A percentile compares a stretch with the other conserved stretches of the same genome.
Evolutionary conservation across 441 rosid species (phyloP).

Genomic region (Dalechampia spathulata): DNA sequence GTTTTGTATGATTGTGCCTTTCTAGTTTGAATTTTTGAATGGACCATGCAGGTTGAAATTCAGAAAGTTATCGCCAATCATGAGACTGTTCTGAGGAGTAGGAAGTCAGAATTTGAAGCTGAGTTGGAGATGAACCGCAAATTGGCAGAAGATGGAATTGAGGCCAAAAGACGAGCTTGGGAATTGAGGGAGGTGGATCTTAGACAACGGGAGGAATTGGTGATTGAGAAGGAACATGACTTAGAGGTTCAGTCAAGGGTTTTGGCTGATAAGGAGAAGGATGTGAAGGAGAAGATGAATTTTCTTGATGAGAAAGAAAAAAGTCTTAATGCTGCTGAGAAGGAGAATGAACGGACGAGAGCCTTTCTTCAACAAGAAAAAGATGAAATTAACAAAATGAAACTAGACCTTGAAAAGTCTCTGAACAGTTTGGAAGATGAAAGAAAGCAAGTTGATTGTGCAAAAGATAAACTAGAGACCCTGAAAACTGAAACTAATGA

Average conservation of each 20-base stretch:
- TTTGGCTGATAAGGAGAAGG: slow-evolving; percentile 63
- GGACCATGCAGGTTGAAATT: slow-evolving; percentile 47
- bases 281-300: slow-evolving; percentile 43
- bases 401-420: slow-evolving; percentile 56
- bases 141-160: slow-evolving; percentile 69
- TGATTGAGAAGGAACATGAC: slow-evolving; percentile 72
- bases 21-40: slow-evolving; percentile 7
- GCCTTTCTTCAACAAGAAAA: slow-evolving; percentile 45
- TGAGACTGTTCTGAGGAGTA: slow-evolving; percentile 46
- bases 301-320: slow-evolving; percentile 57
- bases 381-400: slow-evolving; percentile 46
- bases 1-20: neutral
- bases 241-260: slow-evolving; percentile 54
- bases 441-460: slow-evolving; percentile 55
- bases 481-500: slow-evolving; percentile 70
- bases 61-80: slow-evolving; percentile 57
- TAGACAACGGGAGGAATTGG: slow-evolving; percentile 51
- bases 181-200: slow-evolving; percentile 87
- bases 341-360: slow-evolving; percentile 38
- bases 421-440: slow-evolving; percentile 54
- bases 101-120: slow-evolving; percentile 70
- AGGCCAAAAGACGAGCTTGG: slow-evolving; percentile 77
- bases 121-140: slow-evolving; percentile 60
- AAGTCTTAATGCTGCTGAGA: slow-evolving; percentile 35
- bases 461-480: slow-evolving; percentile 58